A percentile compares a stretch with the other conserved stretches of the same genome.
Conservation (phyloP, 2,329 filamentous ascomycete genomes). For the Xenosphaeropsis pyriputrescens region DNA sequence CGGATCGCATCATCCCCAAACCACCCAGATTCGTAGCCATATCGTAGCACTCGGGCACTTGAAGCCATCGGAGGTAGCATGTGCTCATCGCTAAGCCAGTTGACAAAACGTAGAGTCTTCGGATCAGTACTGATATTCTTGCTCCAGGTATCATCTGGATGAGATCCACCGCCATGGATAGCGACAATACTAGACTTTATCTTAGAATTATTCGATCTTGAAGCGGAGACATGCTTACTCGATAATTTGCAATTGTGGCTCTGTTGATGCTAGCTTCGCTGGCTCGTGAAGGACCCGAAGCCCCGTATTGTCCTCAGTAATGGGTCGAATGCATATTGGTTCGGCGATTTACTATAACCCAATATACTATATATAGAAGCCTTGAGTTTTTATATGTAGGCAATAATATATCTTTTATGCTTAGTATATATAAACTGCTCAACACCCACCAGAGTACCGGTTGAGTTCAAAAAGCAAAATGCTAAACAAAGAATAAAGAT, state of each 20-base stretch:
- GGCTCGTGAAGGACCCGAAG: background rate
- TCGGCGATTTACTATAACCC: no score
- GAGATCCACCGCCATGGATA: constrained; percentile 15
- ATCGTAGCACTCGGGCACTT: constrained; percentile 10
- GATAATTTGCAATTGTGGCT: background rate
- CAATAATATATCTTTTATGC: no score
- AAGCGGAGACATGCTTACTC: background rate
- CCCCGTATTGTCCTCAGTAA: background rate
- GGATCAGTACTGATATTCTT: constrained; percentile 11
- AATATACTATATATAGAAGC: no score
- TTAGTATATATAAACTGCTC: no score
- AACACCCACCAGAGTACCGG: no score
- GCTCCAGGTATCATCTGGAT: constrained; percentile 16
- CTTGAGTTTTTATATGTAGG: no score
- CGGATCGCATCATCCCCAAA: background rate
- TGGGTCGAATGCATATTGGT: no score
- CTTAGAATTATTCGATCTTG: background rate
- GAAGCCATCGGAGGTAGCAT: constrained; percentile 12
- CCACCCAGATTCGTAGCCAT: background rate
- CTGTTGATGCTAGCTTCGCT: background rate
- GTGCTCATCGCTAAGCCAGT: constrained; percentile 13
- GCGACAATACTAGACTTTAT: constrained; percentile 12
- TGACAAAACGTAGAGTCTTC: constrained; percentile 7
- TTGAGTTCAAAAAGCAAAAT: no score
- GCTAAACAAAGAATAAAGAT: no score